Evolutionary conservation across 176 grass and related monocot species (phyloP).

Genomic region (Saccharum spontaneum): DNA sequence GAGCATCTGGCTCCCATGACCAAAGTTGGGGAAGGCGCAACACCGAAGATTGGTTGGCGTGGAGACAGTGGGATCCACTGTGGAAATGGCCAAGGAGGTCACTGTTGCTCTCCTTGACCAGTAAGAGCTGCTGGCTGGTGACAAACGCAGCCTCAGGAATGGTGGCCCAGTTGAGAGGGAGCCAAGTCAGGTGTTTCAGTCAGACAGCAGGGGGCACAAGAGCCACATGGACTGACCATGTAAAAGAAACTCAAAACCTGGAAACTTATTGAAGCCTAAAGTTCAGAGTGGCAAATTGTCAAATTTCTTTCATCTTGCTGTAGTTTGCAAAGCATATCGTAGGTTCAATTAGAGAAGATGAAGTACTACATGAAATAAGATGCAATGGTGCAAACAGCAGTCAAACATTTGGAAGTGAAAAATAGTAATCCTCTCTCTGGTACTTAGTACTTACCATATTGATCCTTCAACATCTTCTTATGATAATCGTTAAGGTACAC

Average conservation of each 20-base stretch:
- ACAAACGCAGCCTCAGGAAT: not conserved
- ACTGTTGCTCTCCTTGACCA: not conserved
- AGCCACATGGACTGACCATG: not conserved
- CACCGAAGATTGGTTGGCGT: not conserved
- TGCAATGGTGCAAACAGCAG: conserved; percentile 14
- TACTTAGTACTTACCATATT: conserved; percentile 62
- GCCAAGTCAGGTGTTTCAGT: not conserved
- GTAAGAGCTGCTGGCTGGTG: not conserved
- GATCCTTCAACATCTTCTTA: conserved; percentile 71
- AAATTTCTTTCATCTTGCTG: conserved; percentile 16
- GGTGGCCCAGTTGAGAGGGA: not conserved
- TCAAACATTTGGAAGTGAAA: conserved; percentile 25
- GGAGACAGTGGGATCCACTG: not conserved
- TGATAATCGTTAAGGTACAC: conserved; percentile 74
- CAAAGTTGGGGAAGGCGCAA: not conserved
- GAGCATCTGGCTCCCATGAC: not conserved
- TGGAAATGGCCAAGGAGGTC: not conserved
- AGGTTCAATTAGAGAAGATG: conserved; percentile 12
- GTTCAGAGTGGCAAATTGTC: not conserved
- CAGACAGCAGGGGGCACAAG: not conserved
- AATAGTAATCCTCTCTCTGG: not conserved
- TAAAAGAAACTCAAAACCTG: not conserved
- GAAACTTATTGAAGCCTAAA: not conserved
- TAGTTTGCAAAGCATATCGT: conserved; percentile 3
- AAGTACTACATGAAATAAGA: conserved; percentile 33